A percentile compares a stretch with the other conserved stretches of the same genome.
These are phyloP conservation scores for Panicum miliaceum DNA, from an alignment of 176 grass and related monocot species.

Conservation along the genomic window DNA sequence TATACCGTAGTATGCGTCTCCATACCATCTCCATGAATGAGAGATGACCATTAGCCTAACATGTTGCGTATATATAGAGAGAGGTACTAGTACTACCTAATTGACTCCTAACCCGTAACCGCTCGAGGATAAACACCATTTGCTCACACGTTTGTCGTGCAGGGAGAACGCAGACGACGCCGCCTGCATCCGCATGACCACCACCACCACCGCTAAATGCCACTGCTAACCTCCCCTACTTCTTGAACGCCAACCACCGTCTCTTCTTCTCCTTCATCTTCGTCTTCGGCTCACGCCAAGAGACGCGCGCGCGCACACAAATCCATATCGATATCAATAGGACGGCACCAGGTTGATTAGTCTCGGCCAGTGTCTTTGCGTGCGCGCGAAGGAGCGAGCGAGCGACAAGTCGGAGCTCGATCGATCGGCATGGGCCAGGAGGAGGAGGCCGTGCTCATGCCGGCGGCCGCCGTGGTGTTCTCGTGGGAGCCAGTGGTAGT, in stretches of 20 bases:
- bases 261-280: neutral
- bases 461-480: slow-evolving; percentile 42
- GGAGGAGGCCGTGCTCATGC: slow-evolving; percentile 1
- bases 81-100: neutral
- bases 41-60: neutral
- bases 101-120: slow-evolving; percentile 39
- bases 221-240: neutral
- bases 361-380: neutral
- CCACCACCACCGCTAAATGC: slow-evolving; percentile 25
- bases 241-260: slow-evolving; percentile 5
- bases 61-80: neutral
- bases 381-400: neutral
- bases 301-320: neutral
- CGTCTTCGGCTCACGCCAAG: slow-evolving; percentile 12
- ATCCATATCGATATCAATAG: neutral
- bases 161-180: slow-evolving; percentile 12
- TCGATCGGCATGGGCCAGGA: slow-evolving; percentile 41
- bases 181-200: slow-evolving; percentile 12
- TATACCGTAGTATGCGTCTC: neutral
- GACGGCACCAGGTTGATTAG: neutral
- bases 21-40: neutral
- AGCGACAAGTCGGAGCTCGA: neutral
- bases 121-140: slow-evolving; percentile 30
- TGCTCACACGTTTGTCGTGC: slow-evolving; percentile 44
- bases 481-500: slow-evolving; percentile 60